phyloP scores from a whole-genome alignment of 352 stramenopile genomes.

The Phytophthora capsici region DNA sequence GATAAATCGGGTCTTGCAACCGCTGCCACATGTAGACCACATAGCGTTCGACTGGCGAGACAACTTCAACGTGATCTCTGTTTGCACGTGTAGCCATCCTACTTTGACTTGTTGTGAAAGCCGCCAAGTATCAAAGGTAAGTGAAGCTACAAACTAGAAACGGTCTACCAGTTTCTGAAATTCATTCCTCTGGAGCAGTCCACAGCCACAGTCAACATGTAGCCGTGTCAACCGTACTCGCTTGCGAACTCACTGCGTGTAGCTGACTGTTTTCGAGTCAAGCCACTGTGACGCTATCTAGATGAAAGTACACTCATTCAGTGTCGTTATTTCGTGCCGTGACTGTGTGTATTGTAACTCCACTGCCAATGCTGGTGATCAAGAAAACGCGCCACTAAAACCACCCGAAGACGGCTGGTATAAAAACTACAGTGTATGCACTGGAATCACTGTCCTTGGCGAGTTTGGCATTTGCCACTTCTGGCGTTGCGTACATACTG shows the following conservation, averaged over 20 bases:
- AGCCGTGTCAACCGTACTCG: no score
- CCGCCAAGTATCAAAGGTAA: no score
- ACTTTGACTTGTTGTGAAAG: no score
- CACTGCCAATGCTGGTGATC: constrained; percentile 10
- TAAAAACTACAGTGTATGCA: constrained; percentile 9
- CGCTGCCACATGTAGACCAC: no score
- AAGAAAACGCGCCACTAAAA: constrained; percentile 4
- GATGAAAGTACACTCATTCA: constrained; percentile 25
- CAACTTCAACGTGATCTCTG: constrained; percentile 20
- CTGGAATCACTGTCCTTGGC: background rate
- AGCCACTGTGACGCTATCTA: constrained; percentile 1
- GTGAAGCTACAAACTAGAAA: no score
- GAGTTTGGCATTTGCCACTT: background rate
- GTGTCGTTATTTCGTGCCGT: constrained; percentile 8
- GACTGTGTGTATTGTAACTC: background rate
- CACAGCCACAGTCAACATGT: no score
- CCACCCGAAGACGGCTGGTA: constrained; percentile 4
- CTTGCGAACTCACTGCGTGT: no score
- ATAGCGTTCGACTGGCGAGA: constrained; percentile 10
- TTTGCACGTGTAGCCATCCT: no score
- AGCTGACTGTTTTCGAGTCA: no score
- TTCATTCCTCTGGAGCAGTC: no score
- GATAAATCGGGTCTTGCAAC: constrained; percentile 5
- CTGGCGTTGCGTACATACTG: no score
- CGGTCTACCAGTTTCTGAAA: no score